These are phyloP conservation scores for Taxawa tesnikishii DNA, from an alignment of 2,329 filamentous ascomycete species.

Conservation along the genomic window DNA sequence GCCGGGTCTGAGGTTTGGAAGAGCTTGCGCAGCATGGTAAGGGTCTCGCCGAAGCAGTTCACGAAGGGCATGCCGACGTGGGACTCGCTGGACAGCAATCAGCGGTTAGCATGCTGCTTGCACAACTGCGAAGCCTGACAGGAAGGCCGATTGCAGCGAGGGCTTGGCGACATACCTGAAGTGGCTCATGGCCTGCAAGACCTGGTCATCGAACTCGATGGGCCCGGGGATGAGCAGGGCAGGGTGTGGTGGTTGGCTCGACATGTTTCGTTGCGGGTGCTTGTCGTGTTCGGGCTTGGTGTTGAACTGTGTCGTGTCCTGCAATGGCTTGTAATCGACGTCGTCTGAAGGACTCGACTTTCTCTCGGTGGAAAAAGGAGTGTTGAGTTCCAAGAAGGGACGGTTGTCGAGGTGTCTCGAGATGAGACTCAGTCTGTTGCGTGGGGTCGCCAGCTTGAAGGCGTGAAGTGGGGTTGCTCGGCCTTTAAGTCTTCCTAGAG, in stretches of 20 bases:
- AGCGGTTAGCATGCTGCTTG: conserved; percentile 1
- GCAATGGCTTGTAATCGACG: conserved; percentile 27
- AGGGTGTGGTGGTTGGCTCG: conserved; percentile 46
- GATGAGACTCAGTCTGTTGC: conserved; percentile 44
- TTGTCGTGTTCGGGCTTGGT: conserved; percentile 8
- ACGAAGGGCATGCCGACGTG: conserved; percentile 87
- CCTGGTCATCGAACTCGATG: conserved; percentile 96
- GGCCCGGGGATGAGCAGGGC: conserved; percentile 92
- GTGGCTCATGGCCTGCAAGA: conserved; percentile 88
- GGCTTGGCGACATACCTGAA: conserved; percentile 52
- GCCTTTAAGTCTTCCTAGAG: neutral
- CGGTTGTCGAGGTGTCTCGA: conserved; percentile 47
- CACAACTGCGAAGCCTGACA: too few relatives aligned
- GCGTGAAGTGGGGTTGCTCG: conserved; percentile 2
- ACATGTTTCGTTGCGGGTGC: conserved; percentile 33
- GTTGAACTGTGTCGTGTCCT: conserved; percentile 12
- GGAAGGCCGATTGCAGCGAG: too few relatives aligned
- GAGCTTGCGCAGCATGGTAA: conserved; percentile 79
- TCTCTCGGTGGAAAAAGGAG: conserved; percentile 50
- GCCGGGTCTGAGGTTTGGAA: conserved; percentile 78
- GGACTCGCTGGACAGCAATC: conserved; percentile 55
- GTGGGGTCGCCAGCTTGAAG: conserved; percentile 5
- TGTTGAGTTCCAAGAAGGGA: conserved; percentile 47
- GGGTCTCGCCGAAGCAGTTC: conserved; percentile 77
- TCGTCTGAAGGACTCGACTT: conserved; percentile 40